These are phyloP conservation scores for Madurella mycetomatis DNA, from an alignment of 2,329 filamentous ascomycete species.

Conservation along the genomic window DNA sequence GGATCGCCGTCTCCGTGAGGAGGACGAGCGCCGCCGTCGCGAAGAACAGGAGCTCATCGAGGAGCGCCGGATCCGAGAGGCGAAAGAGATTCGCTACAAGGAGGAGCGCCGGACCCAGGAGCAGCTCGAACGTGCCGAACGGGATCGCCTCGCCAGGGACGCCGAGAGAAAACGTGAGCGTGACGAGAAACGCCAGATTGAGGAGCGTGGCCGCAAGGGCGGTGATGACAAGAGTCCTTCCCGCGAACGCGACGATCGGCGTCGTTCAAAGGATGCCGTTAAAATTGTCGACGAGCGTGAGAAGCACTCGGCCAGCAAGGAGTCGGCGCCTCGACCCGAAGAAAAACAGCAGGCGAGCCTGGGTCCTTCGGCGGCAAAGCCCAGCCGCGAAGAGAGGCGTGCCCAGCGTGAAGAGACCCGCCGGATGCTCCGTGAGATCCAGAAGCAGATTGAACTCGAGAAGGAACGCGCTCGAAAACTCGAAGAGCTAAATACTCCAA, in stretches of 20 bases:
- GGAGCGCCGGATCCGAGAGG: slow-evolving; percentile 24
- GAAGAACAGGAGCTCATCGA: slow-evolving; percentile 27
- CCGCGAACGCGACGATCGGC: slow-evolving; percentile 20
- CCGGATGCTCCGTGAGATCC: slow-evolving; percentile 24
- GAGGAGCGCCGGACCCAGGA: slow-evolving; percentile 25
- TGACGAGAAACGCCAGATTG: slow-evolving; percentile 25
- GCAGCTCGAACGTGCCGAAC: slow-evolving; percentile 14
- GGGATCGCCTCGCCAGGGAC: slow-evolving; percentile 6
- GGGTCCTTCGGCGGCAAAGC: slow-evolving; percentile 15
- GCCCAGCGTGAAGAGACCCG: slow-evolving; percentile 21
- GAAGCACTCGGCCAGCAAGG: slow-evolving; percentile 9
- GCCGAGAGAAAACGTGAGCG: slow-evolving; percentile 30
- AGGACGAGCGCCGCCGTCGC: slow-evolving; percentile 21
- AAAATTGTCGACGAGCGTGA: slow-evolving; percentile 21
- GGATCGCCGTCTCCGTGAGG: slow-evolving; percentile 21
- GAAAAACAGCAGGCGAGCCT: slow-evolving; percentile 9
- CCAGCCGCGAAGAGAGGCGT: slow-evolving; percentile 22
- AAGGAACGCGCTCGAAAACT: slow-evolving; percentile 17
- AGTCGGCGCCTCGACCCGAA: slow-evolving; percentile 5
- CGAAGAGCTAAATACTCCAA: slow-evolving; percentile 22
- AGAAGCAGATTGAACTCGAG: slow-evolving; percentile 24
- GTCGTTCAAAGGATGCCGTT: slow-evolving; percentile 21
- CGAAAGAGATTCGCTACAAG: slow-evolving; percentile 22
- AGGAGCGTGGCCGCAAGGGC: slow-evolving; percentile 21
- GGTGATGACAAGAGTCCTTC: slow-evolving; percentile 23